phyloP scores from a whole-genome alignment of 768 basidiomycete species.

The Lanmaoa pseudosensibilis region DNA sequence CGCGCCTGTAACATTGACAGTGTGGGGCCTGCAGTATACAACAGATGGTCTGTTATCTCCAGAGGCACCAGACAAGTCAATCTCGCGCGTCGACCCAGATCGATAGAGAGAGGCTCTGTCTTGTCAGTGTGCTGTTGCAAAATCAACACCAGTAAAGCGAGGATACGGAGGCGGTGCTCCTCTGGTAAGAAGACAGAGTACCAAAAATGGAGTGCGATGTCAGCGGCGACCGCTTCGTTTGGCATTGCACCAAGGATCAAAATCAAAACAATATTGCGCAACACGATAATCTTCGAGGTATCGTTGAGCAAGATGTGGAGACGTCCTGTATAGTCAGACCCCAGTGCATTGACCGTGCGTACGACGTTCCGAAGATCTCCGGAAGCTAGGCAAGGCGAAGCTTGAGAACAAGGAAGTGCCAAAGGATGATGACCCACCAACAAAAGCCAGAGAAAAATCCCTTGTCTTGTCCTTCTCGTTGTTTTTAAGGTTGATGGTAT shows the following conservation, averaged over 20 bases:
- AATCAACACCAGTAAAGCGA: constrained; percentile 16
- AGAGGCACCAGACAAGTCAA: constrained; percentile 24
- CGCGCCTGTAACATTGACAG: constrained; percentile 23
- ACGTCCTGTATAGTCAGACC: constrained; percentile 39
- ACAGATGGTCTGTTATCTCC: constrained; percentile 30
- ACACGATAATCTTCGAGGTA: constrained; percentile 24
- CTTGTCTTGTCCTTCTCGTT: constrained; percentile 19
- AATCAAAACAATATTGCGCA: constrained; percentile 43
- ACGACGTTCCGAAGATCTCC: constrained; percentile 47
- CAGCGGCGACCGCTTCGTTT: constrained; percentile 36
- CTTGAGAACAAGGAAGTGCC: neutral
- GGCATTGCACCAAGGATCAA: constrained; percentile 37
- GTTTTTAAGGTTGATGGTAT: constrained; percentile 29
- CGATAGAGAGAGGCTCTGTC: constrained; percentile 13
- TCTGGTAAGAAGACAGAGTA: constrained; percentile 43
- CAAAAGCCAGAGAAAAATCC: constrained; percentile 25
- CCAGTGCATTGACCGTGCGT: constrained; percentile 43
- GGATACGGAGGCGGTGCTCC: constrained; percentile 28
- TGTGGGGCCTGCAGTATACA: constrained; percentile 26
- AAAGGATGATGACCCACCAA: constrained; percentile 10
- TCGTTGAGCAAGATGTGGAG: constrained; percentile 46
- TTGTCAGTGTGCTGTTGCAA: constrained; percentile 14
- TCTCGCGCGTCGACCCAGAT: constrained; percentile 15
- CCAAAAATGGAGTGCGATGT: constrained; percentile 49
- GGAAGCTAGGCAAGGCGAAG: constrained; percentile 32